Evolutionary conservation across 2,329 filamentous ascomycete genomes (phyloP).

Genomic region (Aspergillus sp.): DNA sequence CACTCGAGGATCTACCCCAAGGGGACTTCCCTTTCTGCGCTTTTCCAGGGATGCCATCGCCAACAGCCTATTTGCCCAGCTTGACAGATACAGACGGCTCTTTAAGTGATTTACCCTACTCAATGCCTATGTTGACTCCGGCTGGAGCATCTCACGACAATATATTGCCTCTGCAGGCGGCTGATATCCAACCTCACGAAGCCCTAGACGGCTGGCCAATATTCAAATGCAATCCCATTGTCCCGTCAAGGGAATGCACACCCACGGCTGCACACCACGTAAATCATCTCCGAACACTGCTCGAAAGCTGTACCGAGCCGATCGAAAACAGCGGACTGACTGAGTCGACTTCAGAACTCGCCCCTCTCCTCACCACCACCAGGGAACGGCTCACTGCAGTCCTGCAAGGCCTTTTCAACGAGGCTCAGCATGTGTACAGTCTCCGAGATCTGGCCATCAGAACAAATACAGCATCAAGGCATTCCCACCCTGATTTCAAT

Average conservation of each 20-base stretch:
- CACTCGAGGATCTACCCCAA: too few species aligned
- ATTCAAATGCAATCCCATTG: neutral
- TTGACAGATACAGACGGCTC: too few species aligned
- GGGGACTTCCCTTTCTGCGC: too few species aligned
- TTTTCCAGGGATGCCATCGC: too few species aligned
- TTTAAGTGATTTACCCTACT: too few species aligned
- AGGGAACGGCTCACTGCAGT: neutral
- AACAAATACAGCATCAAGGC: neutral
- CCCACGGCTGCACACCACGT: neutral
- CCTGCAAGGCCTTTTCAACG: neutral
- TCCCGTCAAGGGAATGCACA: neutral
- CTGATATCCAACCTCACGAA: neutral
- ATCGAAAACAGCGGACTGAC: neutral
- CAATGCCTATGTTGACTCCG: too few species aligned
- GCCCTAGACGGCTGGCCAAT: neutral
- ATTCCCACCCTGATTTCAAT: too few species aligned
- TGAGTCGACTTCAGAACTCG: neutral
- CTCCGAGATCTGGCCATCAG: neutral
- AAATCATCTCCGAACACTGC: neutral
- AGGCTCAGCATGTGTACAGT: neutral
- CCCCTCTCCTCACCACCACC: neutral
- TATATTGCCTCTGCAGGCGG: too few species aligned
- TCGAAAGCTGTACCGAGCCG: neutral
- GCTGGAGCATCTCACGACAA: too few species aligned
- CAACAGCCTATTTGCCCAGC: too few species aligned